Base-by-base conservation (phyloP, 2,329 filamentous ascomycete species). In the Pyrenochaeta sp. region DNA sequence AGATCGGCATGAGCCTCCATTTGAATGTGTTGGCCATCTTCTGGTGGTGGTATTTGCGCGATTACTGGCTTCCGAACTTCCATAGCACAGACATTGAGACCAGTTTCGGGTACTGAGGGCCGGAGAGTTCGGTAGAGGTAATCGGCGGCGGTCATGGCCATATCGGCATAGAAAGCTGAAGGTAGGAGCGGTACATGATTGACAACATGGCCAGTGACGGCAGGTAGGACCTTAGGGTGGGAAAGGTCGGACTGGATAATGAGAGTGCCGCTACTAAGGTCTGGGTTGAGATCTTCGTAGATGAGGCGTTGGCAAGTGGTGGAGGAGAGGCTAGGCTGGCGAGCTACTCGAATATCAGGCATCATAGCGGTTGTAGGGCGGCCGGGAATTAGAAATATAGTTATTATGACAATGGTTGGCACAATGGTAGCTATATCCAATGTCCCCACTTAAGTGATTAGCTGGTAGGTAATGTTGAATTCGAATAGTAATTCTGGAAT, bases 21-120 rank as follows among this genome's bases (percentile, higher is more conserved):
- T 63, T 85, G 82, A 23, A 90, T 75, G 46, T 88, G 81, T 68
- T 90, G 87, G 31, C 80, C 81, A 44, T 77, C 75, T 32, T 76
- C 65, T 21, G 81, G 78, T 54, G 79, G 70, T 20, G 79, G 79
- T 49, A 79, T 75, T 58, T 81, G 78, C 1, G 81, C 82, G 56
- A 92, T 89, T 54, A 93, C 78, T 29, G 88, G 86, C 80, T 91
- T 90, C 44, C 82, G 82, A 1, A 90, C 87, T 69, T 89, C 85
- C 79, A 92, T 86, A 43, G 86, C 79, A 58, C 81, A 81, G 17
- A 91, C 85, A 60, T 91, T 89, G 62, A 86, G 78, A 18, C 85
- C 85, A 17, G 87, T 79, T 27, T 83, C 79, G 45, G 82, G 78
- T 7, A 79, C 75, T 17, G 82, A 82, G 2, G 87, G 86, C 7